Percentiles rank a stretch among this genome's conserved stretches.
Conservation (phyloP, 441 rosid species). For the Breynia disticha region DNA sequence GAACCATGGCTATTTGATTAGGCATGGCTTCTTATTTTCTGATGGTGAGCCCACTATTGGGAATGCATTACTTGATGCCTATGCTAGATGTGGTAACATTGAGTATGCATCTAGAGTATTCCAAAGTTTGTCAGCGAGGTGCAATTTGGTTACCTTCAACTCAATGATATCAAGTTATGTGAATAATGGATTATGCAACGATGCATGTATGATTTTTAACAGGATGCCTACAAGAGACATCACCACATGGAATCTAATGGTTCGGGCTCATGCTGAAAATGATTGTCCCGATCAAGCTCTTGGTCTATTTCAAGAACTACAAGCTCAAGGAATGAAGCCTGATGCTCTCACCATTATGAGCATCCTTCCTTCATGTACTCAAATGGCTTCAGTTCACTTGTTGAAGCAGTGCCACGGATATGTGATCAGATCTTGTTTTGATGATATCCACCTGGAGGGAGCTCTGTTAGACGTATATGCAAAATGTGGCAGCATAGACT, state of each 20-base stretch:
- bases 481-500: constrained; percentile 57
- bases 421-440: constrained; percentile 42
- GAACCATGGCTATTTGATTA: constrained; percentile 56
- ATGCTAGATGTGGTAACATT: constrained; percentile 56
- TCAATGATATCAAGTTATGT: constrained; percentile 56
- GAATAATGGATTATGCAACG: constrained; percentile 40
- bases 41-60: constrained; percentile 33
- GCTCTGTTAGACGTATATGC: constrained; percentile 71
- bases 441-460: constrained; percentile 50
- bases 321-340: constrained; percentile 57
- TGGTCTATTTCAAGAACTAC: constrained; percentile 39
- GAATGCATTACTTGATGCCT: constrained; percentile 67
- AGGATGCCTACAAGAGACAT: constrained; percentile 45
- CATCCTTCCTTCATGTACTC: constrained; percentile 61
- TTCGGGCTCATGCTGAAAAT: constrained; percentile 54
- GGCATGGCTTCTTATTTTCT: constrained; percentile 31
- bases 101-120: constrained; percentile 52
- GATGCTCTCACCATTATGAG: constrained; percentile 65
- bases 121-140: constrained; percentile 35
- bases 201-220: constrained; percentile 37
- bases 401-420: constrained; percentile 70
- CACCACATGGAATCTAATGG: constrained; percentile 77
- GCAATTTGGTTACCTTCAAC: constrained; percentile 47
- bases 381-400: constrained; percentile 43
- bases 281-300: constrained; percentile 43